A percentile compares a stretch with the other conserved stretches of the same genome.
Evolutionary conservation across 352 stramenopile species (phyloP).

Genomic region (Paralagenidium karlingii): DNA sequence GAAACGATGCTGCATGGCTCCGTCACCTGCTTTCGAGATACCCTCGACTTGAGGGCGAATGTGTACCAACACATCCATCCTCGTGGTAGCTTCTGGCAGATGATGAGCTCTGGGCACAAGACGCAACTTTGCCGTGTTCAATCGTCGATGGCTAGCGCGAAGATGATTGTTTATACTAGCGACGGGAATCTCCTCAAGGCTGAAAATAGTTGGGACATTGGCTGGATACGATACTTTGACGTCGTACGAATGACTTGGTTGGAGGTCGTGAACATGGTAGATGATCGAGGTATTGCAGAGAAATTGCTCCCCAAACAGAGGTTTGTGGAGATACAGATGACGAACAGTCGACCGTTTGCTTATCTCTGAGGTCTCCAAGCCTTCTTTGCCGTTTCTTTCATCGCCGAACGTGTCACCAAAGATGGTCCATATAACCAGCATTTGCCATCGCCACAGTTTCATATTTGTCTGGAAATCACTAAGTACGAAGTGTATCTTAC

Average conservation of each 20-base stretch:
- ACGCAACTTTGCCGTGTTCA: constrained; percentile 63
- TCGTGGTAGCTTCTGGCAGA: neutral
- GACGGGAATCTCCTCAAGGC: constrained; percentile 17
- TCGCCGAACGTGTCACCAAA: too few relatives aligned
- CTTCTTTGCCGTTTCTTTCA: too few relatives aligned
- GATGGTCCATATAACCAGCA: too few relatives aligned
- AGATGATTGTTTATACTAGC: too few relatives aligned
- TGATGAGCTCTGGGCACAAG: constrained; percentile 9
- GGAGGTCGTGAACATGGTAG: constrained; percentile 34
- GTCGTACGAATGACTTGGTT: constrained; percentile 39
- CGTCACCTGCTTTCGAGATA: constrained; percentile 21
- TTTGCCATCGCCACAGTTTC: too few relatives aligned
- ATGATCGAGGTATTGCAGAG: constrained; percentile 27
- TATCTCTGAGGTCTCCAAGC: too few relatives aligned
- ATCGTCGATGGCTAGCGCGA: constrained; percentile 16
- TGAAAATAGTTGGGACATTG: constrained; percentile 36
- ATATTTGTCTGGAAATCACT: too few relatives aligned
- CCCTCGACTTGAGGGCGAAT: constrained; percentile 37
- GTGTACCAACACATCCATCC: constrained; percentile 8
- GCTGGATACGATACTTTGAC: constrained; percentile 68
- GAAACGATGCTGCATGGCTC: constrained; percentile 11
- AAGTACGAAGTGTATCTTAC: too few relatives aligned
- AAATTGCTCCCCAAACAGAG: constrained; percentile 18
- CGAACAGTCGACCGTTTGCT: too few relatives aligned
- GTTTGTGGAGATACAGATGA: constrained; percentile 33